phyloP scores from a whole-genome alignment of 768 basidiomycete species.

The Trametopsis cervina region DNA sequence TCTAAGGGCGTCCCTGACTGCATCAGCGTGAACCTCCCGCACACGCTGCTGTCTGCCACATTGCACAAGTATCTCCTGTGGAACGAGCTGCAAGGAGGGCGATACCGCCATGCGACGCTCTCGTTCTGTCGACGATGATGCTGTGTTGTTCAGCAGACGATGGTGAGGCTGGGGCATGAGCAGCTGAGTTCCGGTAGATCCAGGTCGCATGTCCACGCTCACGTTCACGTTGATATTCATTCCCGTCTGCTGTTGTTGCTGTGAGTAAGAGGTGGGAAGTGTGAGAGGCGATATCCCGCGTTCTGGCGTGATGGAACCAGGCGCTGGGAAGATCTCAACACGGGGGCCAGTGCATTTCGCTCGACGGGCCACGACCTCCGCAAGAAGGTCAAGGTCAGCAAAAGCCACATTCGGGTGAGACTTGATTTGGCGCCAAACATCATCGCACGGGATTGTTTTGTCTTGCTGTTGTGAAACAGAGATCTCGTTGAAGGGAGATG shows the following conservation, averaged over 20 bases:
- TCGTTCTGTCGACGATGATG: slow-evolving; percentile 19
- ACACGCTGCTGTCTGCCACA: slow-evolving; percentile 50
- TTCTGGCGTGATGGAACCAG: slow-evolving; percentile 43
- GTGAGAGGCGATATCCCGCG: slow-evolving; percentile 29
- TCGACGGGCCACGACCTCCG: slow-evolving; percentile 82
- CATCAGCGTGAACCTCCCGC: slow-evolving; percentile 65
- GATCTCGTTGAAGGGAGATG: not conserved
- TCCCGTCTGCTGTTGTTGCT: slow-evolving; percentile 42
- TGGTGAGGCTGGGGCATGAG: not conserved
- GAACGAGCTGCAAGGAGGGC: slow-evolving; percentile 47
- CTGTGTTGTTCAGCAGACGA: not conserved
- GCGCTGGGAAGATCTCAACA: slow-evolving; percentile 51
- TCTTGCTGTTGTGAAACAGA: slow-evolving; percentile 2
- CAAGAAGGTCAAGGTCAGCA: slow-evolving; percentile 75
- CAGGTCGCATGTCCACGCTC: not conserved
- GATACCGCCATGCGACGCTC: slow-evolving; percentile 19
- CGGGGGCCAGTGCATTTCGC: slow-evolving; percentile 71
- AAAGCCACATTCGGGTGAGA: slow-evolving; percentile 85
- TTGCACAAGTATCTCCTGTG: slow-evolving; percentile 52
- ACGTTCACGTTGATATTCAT: not conserved
- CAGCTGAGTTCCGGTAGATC: not conserved
- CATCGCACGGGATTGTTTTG: slow-evolving; percentile 70
- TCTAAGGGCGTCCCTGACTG: slow-evolving; percentile 68
- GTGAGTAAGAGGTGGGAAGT: slow-evolving; percentile 31
- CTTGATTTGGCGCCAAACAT: slow-evolving; percentile 81